phyloP scores from a whole-genome alignment of 305 asterid species.

The Fraxinus nigra region DNA sequence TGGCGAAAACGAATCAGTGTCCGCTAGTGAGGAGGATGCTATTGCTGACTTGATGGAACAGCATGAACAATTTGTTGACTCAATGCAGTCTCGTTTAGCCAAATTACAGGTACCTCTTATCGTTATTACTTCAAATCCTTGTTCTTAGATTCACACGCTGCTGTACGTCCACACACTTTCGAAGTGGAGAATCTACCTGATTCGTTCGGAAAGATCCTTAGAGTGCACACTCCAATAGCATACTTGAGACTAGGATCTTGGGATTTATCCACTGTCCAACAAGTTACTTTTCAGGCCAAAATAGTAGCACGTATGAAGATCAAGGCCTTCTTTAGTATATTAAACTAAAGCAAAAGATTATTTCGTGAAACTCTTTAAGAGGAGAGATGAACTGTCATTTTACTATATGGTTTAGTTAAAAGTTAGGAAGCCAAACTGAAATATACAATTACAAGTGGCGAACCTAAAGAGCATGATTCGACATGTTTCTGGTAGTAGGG shows the following conservation, averaged over 20 bases:
- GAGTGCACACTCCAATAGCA: not conserved
- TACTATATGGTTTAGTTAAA: not conserved
- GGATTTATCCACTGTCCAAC: not conserved
- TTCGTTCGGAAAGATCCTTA: not conserved
- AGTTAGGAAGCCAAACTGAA: not conserved
- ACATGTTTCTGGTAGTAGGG: not conserved
- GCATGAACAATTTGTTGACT: slow-evolving; percentile 75
- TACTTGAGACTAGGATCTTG: not conserved
- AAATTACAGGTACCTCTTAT: slow-evolving; percentile 68
- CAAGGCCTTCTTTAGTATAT: not conserved
- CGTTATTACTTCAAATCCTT: slow-evolving; percentile 4
- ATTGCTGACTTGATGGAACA: slow-evolving; percentile 69
- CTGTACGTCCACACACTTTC: not conserved
- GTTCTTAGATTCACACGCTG: slow-evolving; percentile 11
- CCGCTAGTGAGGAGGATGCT: slow-evolving; percentile 78
- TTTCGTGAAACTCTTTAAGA: not conserved
- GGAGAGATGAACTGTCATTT: not conserved
- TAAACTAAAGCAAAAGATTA: not conserved
- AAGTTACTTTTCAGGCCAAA: not conserved
- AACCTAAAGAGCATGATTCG: not conserved
- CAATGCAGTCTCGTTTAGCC: slow-evolving; percentile 82
- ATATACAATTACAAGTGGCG: not conserved
- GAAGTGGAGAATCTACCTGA: slow-evolving; percentile 3
- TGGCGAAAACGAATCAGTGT: slow-evolving; percentile 60
- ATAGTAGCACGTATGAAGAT: not conserved